These are phyloP conservation scores for Mortierella sp. DNA, from an alignment of 371 early-diverging fungal genomes.

Conservation along the genomic window DNA sequence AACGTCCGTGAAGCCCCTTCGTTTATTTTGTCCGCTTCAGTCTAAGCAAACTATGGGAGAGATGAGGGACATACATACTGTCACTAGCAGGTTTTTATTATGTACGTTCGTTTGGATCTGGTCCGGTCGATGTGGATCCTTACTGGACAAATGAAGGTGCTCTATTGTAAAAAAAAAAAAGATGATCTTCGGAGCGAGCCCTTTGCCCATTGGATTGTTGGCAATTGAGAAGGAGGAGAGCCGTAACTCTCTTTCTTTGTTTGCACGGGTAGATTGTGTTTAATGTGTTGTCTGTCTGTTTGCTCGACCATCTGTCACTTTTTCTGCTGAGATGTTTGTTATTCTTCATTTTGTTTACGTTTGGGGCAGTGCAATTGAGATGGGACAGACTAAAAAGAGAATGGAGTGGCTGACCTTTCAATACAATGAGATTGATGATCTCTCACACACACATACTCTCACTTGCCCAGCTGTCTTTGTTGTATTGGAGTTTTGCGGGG, in stretches of 20 bases:
- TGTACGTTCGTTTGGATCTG: background rate
- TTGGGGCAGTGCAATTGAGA: background rate
- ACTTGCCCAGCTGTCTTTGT: background rate
- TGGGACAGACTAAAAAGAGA: background rate
- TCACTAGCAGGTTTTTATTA: background rate
- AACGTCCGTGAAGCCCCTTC: background rate
- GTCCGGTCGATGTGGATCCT: background rate
- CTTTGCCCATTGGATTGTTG: background rate
- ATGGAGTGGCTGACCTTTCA: background rate
- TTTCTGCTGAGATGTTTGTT: background rate
- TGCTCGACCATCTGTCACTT: background rate
- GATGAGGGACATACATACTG: background rate
- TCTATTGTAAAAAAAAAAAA: background rate
- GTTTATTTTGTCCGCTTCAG: conserved; percentile 1
- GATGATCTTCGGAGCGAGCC: background rate
- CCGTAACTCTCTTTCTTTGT: background rate
- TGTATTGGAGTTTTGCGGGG: background rate
- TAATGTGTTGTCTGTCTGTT: background rate
- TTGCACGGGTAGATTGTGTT: background rate
- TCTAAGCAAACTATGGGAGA: background rate
- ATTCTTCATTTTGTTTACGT: conserved; percentile 6
- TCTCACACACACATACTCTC: background rate
- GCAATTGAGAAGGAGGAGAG: background rate
- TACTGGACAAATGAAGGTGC: background rate
- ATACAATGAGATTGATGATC: background rate